phyloP scores from a whole-genome alignment of 2,329 filamentous ascomycete species.

The Simplicillium sp. region DNA sequence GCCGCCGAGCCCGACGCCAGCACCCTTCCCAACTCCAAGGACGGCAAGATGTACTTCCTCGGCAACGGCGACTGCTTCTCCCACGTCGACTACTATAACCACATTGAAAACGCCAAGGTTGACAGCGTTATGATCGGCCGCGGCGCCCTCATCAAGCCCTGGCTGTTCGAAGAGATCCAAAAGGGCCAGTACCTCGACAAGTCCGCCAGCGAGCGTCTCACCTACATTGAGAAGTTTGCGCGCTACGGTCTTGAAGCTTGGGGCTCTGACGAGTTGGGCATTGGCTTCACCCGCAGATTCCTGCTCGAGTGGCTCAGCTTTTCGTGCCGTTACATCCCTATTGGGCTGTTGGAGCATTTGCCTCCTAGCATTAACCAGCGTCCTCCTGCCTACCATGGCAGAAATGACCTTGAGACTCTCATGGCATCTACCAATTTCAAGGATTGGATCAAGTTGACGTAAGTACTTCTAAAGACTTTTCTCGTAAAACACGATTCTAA shows the following conservation, averaged over 20 bases:
- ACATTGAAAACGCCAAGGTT: constrained; percentile 68
- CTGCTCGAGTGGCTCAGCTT: constrained; percentile 95
- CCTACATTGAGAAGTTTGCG: constrained; percentile 80
- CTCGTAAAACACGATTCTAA: not conserved
- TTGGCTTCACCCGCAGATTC: constrained; percentile 86
- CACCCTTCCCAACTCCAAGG: constrained; percentile 55
- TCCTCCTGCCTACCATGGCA: constrained; percentile 71
- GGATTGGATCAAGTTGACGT: constrained; percentile 99
- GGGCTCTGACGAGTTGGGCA: constrained; percentile 90
- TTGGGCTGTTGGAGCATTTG: constrained; percentile 79
- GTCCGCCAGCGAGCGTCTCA: constrained; percentile 74
- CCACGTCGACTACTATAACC: constrained; percentile 74
- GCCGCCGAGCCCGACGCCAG: constrained; percentile 66
- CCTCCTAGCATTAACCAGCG: constrained; percentile 85
- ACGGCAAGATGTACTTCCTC: constrained; percentile 75
- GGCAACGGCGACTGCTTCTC: constrained; percentile 97
- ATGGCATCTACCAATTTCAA: constrained; percentile 84
- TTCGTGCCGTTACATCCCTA: constrained; percentile 79
- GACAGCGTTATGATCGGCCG: constrained; percentile 97
- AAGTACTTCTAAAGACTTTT: constrained; percentile 24
- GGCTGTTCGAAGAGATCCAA: constrained; percentile 96
- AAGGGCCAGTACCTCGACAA: constrained; percentile 93
- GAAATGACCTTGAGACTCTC: constrained; percentile 89
- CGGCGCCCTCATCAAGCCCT: constrained; percentile 92
- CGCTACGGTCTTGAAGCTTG: constrained; percentile 87